Evolutionary conservation across 176 grass and related monocot species (phyloP).

Genomic region (Ensete ventricosum): DNA sequence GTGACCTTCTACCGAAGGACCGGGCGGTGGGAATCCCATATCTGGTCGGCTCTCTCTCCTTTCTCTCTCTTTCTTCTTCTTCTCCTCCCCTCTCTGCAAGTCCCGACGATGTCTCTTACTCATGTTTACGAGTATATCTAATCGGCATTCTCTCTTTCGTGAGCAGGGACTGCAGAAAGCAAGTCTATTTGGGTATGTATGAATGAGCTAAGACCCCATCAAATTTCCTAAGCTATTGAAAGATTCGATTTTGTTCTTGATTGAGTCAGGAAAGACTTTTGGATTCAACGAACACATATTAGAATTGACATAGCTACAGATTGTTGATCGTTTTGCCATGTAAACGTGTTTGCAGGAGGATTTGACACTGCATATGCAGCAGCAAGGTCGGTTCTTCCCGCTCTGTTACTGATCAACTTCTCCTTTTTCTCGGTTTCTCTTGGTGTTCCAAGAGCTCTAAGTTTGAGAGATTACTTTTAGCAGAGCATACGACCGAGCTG

Average conservation of each 20-base stretch:
- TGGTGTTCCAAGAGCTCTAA: not conserved
- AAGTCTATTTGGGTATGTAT: slow-evolving; percentile 61
- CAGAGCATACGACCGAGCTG: slow-evolving; percentile 3
- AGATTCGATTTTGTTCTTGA: not conserved
- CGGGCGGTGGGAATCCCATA: slow-evolving; percentile 57
- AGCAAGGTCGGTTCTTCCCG: not conserved
- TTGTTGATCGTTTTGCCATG: not conserved
- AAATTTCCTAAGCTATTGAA: not conserved
- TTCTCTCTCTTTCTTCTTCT: not conserved
- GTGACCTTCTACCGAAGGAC: slow-evolving; percentile 75
- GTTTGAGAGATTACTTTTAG: not conserved
- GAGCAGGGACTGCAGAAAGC: slow-evolving; percentile 60
- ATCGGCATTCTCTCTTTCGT: not conserved
- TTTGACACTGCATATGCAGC: slow-evolving; percentile 4
- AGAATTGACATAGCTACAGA: not conserved
- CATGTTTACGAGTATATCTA: not conserved
- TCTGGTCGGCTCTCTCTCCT: slow-evolving; percentile 28
- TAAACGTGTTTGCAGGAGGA: not conserved
- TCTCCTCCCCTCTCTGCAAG: not conserved
- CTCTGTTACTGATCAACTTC: not conserved
- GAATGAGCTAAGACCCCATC: not conserved
- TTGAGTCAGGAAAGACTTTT: too few relatives aligned
- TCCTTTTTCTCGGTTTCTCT: not conserved
- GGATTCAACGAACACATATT: not conserved
- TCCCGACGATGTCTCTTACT: not conserved